These are phyloP conservation scores for Acanthochlamys bracteata DNA, from an alignment of 106 monocot genomes.

Conservation along the genomic window DNA sequence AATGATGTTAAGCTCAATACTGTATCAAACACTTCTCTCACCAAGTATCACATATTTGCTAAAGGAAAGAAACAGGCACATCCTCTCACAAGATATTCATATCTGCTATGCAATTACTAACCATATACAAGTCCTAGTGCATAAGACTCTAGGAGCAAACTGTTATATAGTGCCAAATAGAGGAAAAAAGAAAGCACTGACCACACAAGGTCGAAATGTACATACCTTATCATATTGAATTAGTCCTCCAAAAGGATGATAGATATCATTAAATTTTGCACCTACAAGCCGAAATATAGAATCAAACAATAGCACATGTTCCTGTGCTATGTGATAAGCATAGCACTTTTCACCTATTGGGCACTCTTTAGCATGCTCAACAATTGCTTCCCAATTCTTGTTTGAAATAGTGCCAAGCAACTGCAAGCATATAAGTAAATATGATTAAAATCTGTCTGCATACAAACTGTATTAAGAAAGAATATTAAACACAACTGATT, in stretches of 20 bases:
- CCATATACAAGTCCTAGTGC: no score
- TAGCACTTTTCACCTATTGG: conserved; percentile 31
- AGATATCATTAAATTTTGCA: conserved; percentile 27
- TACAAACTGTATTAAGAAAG: background rate
- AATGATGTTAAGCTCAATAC: background rate
- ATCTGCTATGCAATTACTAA: no score
- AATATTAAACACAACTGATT: background rate
- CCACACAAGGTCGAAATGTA: background rate
- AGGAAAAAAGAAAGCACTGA: background rate
- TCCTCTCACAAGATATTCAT: no score
- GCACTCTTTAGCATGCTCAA: conserved; percentile 73
- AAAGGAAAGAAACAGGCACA: no score
- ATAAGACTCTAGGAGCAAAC: background rate
- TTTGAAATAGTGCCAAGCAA: conserved; percentile 83
- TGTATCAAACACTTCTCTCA: background rate
- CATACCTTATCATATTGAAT: conserved; percentile 48
- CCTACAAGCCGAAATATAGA: conserved; percentile 55
- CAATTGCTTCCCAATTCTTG: conserved; percentile 74
- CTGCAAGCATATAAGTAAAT: conserved; percentile 20
- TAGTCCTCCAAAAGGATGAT: conserved; percentile 25
- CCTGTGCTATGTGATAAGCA: conserved; percentile 26
- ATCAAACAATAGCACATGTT: conserved; percentile 48
- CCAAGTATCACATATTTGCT: no score
- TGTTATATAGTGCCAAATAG: no score
- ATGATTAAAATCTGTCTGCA: background rate